Conservation (phyloP, 495 filamentous ascomycete species). For the Aspergillus nanangensis region DNA sequence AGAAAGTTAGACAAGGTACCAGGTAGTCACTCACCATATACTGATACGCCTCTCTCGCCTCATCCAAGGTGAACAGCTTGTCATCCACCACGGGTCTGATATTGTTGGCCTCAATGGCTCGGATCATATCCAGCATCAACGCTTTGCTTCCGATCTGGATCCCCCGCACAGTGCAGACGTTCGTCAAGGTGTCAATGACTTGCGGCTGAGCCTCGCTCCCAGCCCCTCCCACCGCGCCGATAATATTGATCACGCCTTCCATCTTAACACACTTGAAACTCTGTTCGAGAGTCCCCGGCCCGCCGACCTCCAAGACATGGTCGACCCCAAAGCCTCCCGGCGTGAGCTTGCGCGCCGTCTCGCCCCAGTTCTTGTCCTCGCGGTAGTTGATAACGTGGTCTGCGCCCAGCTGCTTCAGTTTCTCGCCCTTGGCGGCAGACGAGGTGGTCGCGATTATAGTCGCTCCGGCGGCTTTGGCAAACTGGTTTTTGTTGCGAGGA, state of each 20-base stretch:
- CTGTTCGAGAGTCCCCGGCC: slow-evolving; percentile 33
- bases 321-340: slow-evolving; percentile 54
- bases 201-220: neutral
- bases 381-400: slow-evolving; percentile 56
- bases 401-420: slow-evolving; percentile 30
- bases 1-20: too few relatives aligned
- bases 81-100: neutral
- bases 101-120: slow-evolving; percentile 3
- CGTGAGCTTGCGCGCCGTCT: slow-evolving; percentile 51
- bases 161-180: neutral
- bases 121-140: slow-evolving; percentile 4
- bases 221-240: neutral
- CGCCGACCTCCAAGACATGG: slow-evolving; percentile 52
- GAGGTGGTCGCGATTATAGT: slow-evolving; percentile 38
- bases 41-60: slow-evolving; percentile 1
- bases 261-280: neutral
- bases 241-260: slow-evolving; percentile 1
- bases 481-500: neutral
- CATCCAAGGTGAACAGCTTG: neutral
- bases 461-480: slow-evolving; percentile 32
- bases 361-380: slow-evolving; percentile 55
- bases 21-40: too few relatives aligned
- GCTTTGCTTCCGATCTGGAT: slow-evolving; percentile 1
- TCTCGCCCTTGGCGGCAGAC: slow-evolving; percentile 23
- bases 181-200: neutral